These are phyloP conservation scores for Lolium multiflorum DNA, from an alignment of 176 grass and related monocot species.

Conservation along the genomic window DNA sequence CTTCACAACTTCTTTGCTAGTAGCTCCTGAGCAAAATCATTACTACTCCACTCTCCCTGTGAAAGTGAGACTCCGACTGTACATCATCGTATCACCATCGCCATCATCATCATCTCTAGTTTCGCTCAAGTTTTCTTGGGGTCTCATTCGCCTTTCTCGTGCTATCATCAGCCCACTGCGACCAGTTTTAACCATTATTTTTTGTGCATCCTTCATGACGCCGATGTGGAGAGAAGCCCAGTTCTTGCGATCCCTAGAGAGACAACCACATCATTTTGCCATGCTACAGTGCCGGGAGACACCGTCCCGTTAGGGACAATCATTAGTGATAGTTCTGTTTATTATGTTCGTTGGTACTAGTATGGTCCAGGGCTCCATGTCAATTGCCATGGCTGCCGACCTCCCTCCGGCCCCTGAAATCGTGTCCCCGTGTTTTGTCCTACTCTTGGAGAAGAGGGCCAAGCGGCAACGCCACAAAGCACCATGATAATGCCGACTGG, in stretches of 20 bases:
- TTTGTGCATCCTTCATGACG: background rate
- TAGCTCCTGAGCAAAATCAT: background rate
- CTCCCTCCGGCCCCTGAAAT: slow-evolving; percentile 36
- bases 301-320: background rate
- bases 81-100: background rate
- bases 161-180: background rate
- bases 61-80: too few species aligned
- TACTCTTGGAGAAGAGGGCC: slow-evolving; percentile 2
- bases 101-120: too few species aligned
- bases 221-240: background rate
- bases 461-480: slow-evolving; percentile 20
- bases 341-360: background rate
- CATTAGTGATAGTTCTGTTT: slow-evolving; percentile 5
- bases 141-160: background rate
- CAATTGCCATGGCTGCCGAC: background rate
- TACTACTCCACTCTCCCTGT: background rate
- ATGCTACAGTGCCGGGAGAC: background rate
- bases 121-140: background rate
- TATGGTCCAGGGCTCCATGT: slow-evolving; percentile 17
- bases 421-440: slow-evolving; percentile 45
- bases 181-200: background rate
- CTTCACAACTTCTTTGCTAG: too few species aligned
- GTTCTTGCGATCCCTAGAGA: background rate
- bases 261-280: background rate
- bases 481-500: slow-evolving; percentile 37